Percentiles rank a stretch among this genome's conserved stretches.
Conservation (phyloP, 345 rosid genomes). For the Boechera divaricarpa region DNA sequence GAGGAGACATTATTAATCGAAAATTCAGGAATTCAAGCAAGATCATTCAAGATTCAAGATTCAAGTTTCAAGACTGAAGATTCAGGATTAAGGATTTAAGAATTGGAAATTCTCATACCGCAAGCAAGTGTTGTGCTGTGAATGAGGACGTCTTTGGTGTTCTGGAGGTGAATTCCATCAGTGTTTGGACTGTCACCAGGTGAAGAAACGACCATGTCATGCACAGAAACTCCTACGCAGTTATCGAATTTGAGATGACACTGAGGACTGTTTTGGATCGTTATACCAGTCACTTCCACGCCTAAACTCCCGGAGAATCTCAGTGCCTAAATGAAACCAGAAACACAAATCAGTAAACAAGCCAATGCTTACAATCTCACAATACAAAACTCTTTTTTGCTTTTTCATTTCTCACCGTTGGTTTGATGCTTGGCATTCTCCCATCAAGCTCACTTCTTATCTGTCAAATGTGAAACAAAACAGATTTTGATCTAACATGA, state of each 20-base stretch:
- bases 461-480: slow-evolving; percentile 53
- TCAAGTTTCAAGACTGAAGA: background rate
- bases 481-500: slow-evolving; percentile 26
- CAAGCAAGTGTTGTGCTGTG: slow-evolving; percentile 78
- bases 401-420: slow-evolving; percentile 58
- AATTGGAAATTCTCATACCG: slow-evolving; percentile 51
- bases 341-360: slow-evolving; percentile 29
- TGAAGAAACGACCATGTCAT: slow-evolving; percentile 68
- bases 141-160: slow-evolving; percentile 83
- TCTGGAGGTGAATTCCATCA: slow-evolving; percentile 95
- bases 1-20: slow-evolving; percentile 4
- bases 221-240: slow-evolving; percentile 81
- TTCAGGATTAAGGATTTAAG: background rate
- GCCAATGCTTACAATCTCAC: background rate
- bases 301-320: slow-evolving; percentile 91
- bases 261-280: slow-evolving; percentile 93
- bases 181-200: slow-evolving; percentile 99
- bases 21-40: slow-evolving; percentile 9
- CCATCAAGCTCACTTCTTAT: slow-evolving; percentile 60
- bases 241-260: slow-evolving; percentile 97
- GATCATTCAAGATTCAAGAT: background rate
- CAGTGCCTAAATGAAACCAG: slow-evolving; percentile 64
- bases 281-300: slow-evolving; percentile 85
- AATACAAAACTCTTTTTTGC: background rate
- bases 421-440: slow-evolving; percentile 86